A percentile compares a stretch with the other conserved stretches of the same genome.
Evolutionary conservation across 495 filamentous ascomycete species (phyloP).

Genomic region (Filosporella fistucella): DNA sequence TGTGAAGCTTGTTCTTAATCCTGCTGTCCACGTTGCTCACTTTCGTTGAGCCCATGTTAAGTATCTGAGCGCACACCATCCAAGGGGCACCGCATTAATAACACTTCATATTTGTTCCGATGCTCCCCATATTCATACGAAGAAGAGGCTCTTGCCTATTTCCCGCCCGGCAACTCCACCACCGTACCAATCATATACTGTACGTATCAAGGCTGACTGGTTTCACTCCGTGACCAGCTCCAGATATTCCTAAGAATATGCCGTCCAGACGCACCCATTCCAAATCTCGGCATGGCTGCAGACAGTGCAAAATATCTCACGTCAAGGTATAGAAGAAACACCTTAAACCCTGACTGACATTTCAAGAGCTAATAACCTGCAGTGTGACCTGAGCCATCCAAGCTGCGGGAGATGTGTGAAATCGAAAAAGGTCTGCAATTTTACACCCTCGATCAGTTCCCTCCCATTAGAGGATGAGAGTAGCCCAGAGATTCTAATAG

Average conservation of each 20-base stretch:
- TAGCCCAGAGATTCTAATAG: not conserved
- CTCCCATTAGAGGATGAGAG: not conserved
- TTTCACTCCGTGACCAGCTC: not conserved
- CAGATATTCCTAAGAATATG: conserved; percentile 4
- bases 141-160: not conserved
- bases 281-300: conserved; percentile 13
- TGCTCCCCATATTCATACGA: not conserved
- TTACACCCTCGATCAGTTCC: not conserved
- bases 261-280: conserved; percentile 7
- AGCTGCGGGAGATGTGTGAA: conserved; percentile 1
- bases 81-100: not conserved
- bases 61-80: not conserved
- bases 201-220: not conserved
- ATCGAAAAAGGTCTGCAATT: conserved; percentile 1
- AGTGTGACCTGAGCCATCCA: conserved; percentile 10
- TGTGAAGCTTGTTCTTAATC: too few relatives aligned
- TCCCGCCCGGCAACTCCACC: not conserved
- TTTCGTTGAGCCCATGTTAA: too few relatives aligned
- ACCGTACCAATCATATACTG: not conserved
- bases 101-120: not conserved
- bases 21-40: too few relatives aligned
- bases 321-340: conserved; percentile 5
- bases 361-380: not conserved
- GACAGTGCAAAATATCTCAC: conserved; percentile 5
- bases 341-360: not conserved